Base-by-base conservation (phyloP, 352 stramenopile species). In the Globisporangium spiculum region DNA sequence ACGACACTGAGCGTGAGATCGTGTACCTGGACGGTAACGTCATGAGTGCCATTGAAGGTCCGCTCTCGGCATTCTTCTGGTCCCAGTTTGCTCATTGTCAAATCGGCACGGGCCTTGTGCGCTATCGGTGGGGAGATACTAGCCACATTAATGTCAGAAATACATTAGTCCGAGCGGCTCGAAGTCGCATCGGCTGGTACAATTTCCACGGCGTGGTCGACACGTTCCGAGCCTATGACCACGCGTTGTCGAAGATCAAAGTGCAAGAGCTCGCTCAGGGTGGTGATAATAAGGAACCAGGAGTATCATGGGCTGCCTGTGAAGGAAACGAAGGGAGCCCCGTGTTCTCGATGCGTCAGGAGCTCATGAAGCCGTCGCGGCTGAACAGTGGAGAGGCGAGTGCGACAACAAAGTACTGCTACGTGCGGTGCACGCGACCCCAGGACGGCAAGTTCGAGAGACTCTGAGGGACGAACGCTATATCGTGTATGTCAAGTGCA, bases 201-300 rank as follows among this genome's bases (percentile, higher is more conserved):
- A 77, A 72, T 20, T 80, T 87, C 53, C 68, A 83, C 52, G 79
- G 77, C 1, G 41, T 72, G 22, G 65, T 87, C 20, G 70, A 83
- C 41, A 75, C 82, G 55, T 63, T 74, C 22, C 66, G 67, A 60
- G 30, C 30, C 30, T 60, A 60, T 20, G 54, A 60, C 12, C 54
- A 36, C 0, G 54, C 22, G 54, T 22, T 60, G 54, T 16, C 24
- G 1, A 36, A 60, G 16, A 22, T 4, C 10, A n/a, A 20, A 22
- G 54, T 60, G 4, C 22, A n/a, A 3, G 24, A 60, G 54, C 30
- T 60, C 9, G 54, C 54, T 16, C n/a, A 41, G 24, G 27, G 22
- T 46, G 27, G 22, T 34, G 30, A 8, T 54, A 22, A 5, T 54
- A 26, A 54, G 3, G 26, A 30, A 22, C 10, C 24, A 60, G 14